These are phyloP conservation scores for Fusarium sp. DNA, from an alignment of 2,329 filamentous ascomycete species.

Conservation along the genomic window DNA sequence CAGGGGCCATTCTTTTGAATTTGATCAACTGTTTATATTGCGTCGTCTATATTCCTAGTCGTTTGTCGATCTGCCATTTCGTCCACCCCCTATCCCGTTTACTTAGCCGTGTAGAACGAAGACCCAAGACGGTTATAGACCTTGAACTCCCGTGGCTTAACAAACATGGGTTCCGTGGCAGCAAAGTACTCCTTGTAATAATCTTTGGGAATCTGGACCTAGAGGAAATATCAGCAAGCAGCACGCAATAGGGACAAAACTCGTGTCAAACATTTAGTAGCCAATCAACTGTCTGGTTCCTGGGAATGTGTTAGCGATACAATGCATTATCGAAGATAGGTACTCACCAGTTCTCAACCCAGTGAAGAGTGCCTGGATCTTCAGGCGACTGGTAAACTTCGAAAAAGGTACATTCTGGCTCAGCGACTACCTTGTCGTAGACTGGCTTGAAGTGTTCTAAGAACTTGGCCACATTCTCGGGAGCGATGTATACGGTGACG, in stretches of 20 bases:
- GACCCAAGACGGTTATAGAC: background rate
- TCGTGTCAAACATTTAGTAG: background rate
- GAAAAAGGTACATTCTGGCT: constrained; percentile 18
- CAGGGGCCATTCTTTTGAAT: background rate
- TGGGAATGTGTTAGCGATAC: background rate
- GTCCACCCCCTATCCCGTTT: background rate
- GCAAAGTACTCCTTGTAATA: constrained; percentile 6
- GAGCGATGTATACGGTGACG: constrained; percentile 39
- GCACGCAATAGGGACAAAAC: background rate
- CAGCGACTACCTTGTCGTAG: constrained; percentile 8
- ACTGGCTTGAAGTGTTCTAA: constrained; percentile 7
- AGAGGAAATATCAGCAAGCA: background rate
- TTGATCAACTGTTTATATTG: background rate
- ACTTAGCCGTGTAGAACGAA: background rate
- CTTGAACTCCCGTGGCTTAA: background rate
- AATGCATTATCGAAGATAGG: background rate
- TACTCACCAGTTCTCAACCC: constrained; percentile 16
- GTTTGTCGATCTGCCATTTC: background rate
- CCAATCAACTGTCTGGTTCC: background rate
- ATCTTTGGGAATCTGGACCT: constrained; percentile 1
- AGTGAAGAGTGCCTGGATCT: background rate
- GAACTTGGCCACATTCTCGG: constrained; percentile 2
- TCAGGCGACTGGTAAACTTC: constrained; percentile 19
- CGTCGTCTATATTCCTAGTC: background rate
- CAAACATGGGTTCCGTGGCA: background rate